A percentile compares a stretch with the other conserved stretches of the same genome.
Conservation (phyloP, 2,329 filamentous ascomycete species). For the Apiospora koreana region DNA sequence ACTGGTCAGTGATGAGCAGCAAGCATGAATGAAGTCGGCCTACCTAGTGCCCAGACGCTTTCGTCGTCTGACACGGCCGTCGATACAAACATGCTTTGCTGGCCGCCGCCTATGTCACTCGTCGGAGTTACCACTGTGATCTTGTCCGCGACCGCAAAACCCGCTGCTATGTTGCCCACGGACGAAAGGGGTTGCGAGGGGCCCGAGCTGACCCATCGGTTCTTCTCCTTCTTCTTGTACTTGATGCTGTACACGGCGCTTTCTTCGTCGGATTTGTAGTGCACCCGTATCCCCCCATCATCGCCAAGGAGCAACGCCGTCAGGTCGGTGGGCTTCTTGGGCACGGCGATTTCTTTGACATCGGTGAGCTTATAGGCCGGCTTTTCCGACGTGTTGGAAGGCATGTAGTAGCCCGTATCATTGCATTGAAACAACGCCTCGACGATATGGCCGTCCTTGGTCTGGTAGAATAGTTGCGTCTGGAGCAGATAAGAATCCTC, state of each 20-base stretch:
- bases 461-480: background rate
- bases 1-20: too few species aligned
- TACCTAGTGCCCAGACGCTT: background rate
- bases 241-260: background rate
- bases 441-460: background rate
- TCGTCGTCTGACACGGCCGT: background rate
- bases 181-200: background rate
- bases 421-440: constrained; percentile 13
- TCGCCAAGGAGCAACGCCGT: constrained; percentile 28
- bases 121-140: background rate
- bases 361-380: constrained; percentile 21
- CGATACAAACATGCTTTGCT: background rate
- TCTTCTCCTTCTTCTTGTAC: background rate
- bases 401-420: background rate
- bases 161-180: background rate
- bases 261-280: background rate
- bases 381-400: too few species aligned
- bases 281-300: constrained; percentile 11
- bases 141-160: background rate
- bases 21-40: background rate
- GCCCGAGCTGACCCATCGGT: background rate
- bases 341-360: background rate
- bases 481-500: too few species aligned
- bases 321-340: constrained; percentile 31
- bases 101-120: background rate